These are phyloP conservation scores for Candida nitratophila DNA, from an alignment of 805 yeast genomes.

Conservation along the genomic window DNA sequence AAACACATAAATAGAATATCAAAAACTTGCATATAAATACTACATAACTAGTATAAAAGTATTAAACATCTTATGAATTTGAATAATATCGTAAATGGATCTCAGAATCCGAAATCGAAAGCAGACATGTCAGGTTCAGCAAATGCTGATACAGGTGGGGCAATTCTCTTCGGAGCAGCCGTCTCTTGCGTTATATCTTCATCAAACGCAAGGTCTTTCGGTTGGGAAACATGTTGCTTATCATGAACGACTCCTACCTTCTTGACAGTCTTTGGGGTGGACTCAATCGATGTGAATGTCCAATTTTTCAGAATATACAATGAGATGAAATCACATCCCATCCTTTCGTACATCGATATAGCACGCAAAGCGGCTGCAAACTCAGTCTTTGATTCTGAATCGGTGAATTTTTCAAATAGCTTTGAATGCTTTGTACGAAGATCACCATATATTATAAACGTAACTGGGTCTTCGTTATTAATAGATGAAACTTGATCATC, in stretches of 20 bases:
- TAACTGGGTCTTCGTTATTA: slow-evolving; percentile 68
- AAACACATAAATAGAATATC: too few relatives aligned
- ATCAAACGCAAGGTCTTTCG: too few relatives aligned
- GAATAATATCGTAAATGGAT: too few relatives aligned
- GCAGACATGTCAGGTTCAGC: slow-evolving; percentile 76
- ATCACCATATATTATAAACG: slow-evolving; percentile 56
- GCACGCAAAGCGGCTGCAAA: slow-evolving; percentile 55
- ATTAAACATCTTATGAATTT: not conserved
- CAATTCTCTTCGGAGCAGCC: slow-evolving; percentile 5
- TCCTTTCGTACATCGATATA: slow-evolving; percentile 61
- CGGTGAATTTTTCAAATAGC: slow-evolving; percentile 43
- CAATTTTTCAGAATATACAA: slow-evolving; percentile 58
- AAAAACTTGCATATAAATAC: not conserved
- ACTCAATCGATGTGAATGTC: slow-evolving; percentile 38
- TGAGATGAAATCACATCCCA: slow-evolving; percentile 88
- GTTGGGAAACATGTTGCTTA: too few relatives aligned
- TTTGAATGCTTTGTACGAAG: slow-evolving; percentile 47
- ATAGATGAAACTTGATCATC: slow-evolving; percentile 11
- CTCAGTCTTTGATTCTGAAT: slow-evolving; percentile 41
- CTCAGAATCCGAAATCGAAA: slow-evolving; percentile 41
- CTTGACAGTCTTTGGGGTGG: not conserved
- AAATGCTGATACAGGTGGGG: slow-evolving; percentile 49
- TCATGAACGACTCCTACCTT: too few relatives aligned
- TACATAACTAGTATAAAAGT: not conserved
- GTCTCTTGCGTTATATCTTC: not conserved